Evolutionary conservation across 306 rosid genomes (phyloP), one percentile per base, ranked within the genome.

Genomic region (Cyclanthera cordifolia): DNA sequence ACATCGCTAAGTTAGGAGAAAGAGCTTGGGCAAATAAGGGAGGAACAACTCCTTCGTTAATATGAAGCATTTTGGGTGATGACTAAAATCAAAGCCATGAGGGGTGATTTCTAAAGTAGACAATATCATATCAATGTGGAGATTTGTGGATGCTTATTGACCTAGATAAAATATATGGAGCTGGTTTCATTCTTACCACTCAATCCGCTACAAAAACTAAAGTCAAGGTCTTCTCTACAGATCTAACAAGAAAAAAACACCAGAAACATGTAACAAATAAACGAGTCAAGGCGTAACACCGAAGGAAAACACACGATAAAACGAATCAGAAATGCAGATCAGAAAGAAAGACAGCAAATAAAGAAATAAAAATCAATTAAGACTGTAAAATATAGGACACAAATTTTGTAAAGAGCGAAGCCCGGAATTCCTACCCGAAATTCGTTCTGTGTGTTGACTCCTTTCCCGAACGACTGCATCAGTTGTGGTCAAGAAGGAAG

Each of bases 361-460:
- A 43, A 65, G 20, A 58, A 59, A 66, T 2, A 41, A 17, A 56
- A 56, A n/a, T 15, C 39, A 27, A 65, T 20, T 17, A 21, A 47
- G 48, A 23, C 55, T 13, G 32, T 49, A 27, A 11, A 5, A 68
- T n/a, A 19, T 28, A 8, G 59, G 19, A 4, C 16, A 21, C 3
- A 34, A n/a, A 28, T n/a, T 8, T 39, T 23, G 15, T 16, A 30
- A 61, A 54, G 16, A 11, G 47, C 1, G 8, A 53, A 32, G 27
- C 34, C 39, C 34, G 8, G n/a, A 66, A 74, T 41, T 15, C 68
- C 41, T 70, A 87, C 98, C 99, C 76, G 97, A 90, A 79, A 94
- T 94, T 76, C 99, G 78, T 78, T 94, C 99, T 23, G 95, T 88
- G 47, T 86, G 95, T 39, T 78, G 91, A 75, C 75, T 81, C 39